Percentiles rank a stretch among this genome's conserved stretches.
Conservation (phyloP, 2,329 filamentous ascomycete genomes). For the Alternaria brassicicola region DNA sequence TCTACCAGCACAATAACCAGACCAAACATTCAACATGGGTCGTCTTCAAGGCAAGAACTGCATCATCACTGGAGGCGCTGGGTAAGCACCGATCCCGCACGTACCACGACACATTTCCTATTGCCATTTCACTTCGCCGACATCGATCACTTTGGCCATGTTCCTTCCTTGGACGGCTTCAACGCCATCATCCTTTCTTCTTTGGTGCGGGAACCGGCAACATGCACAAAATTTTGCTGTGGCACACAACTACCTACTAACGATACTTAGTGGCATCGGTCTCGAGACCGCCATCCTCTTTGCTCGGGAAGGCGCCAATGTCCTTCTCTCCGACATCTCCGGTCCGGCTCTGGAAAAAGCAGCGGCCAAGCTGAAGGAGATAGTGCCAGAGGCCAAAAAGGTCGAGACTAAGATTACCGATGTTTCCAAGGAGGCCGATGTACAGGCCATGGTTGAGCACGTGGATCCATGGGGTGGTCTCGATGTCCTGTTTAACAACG, state of each 20-base stretch:
- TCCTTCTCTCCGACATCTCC: conserved; percentile 87
- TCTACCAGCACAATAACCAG: conserved; percentile 6
- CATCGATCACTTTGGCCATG: background rate
- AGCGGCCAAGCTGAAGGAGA: conserved; percentile 72
- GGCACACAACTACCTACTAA: conserved; percentile 21
- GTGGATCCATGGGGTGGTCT: conserved; percentile 85
- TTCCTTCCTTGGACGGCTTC: background rate
- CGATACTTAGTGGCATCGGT: conserved; percentile 75
- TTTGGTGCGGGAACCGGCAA: background rate
- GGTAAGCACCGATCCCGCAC: conserved; percentile 61
- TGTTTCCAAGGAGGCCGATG: conserved; percentile 82
- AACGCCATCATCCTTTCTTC: background rate
- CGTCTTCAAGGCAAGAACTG: conserved; percentile 70
- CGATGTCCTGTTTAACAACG: conserved; percentile 96
- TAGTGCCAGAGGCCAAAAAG: conserved; percentile 65
- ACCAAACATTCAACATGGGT: conserved; percentile 46
- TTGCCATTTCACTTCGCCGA: background rate
- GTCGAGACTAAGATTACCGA: conserved; percentile 73
- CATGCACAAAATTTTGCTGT: background rate
- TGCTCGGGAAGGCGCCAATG: conserved; percentile 81
- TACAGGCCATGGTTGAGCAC: conserved; percentile 74
- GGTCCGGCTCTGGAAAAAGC: conserved; percentile 78
- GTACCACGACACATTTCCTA: background rate
- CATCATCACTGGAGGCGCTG: conserved; percentile 83
- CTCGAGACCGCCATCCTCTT: conserved; percentile 92